Evolutionary conservation across 192 early-diverging fungal genomes (phyloP).

Genomic region (Coemansia sp.): DNA sequence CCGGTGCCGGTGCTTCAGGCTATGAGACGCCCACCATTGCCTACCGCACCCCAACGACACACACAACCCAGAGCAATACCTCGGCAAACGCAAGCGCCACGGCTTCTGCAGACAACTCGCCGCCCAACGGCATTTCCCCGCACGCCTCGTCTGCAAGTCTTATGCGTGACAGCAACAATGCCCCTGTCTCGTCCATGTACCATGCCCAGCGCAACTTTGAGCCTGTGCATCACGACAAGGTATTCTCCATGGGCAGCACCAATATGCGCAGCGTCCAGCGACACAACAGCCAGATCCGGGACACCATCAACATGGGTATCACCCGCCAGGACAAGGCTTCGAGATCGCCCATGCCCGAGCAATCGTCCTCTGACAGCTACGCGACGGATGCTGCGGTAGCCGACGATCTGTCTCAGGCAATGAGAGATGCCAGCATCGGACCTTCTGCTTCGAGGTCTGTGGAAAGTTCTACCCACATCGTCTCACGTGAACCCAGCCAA

Average conservation of each 20-base stretch:
- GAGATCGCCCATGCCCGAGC: neutral
- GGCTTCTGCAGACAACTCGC: conserved; percentile 22
- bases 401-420: conserved; percentile 26
- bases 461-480: conserved; percentile 24
- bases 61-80: conserved; percentile 30
- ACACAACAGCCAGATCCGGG: conserved; percentile 29
- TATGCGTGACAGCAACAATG: conserved; percentile 10
- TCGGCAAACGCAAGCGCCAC: conserved; percentile 32
- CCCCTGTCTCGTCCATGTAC: conserved; percentile 19
- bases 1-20: neutral
- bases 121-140: conserved; percentile 3
- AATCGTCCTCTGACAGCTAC: neutral
- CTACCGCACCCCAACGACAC: conserved; percentile 41
- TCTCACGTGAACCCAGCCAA: conserved; percentile 51
- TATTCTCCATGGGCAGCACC: conserved; percentile 45
- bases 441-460: conserved; percentile 22
- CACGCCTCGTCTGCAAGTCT: conserved; percentile 5
- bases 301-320: conserved; percentile 16
- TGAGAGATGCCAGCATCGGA: conserved; percentile 7
- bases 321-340: too few relatives aligned
- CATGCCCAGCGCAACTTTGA: conserved; percentile 47
- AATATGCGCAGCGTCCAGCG: conserved; percentile 43
- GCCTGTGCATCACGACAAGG: conserved; percentile 43
- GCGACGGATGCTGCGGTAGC: conserved; percentile 14
- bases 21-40: conserved; percentile 47